Conservation (phyloP, 768 basidiomycete species). For the Kondoa subrosea region DNA sequence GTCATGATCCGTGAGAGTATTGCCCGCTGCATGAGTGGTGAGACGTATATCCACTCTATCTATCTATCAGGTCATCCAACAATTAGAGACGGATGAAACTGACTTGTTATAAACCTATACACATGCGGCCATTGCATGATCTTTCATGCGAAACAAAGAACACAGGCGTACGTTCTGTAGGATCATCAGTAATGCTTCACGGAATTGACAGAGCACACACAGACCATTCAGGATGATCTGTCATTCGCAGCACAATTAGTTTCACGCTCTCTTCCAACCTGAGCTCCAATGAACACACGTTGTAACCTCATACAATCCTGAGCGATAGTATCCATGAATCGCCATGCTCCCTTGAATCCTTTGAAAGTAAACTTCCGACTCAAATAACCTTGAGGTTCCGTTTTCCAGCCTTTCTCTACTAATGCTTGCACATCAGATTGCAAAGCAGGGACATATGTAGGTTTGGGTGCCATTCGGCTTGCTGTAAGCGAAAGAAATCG, state of each 20-base stretch:
- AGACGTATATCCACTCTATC: conserved; percentile 1
- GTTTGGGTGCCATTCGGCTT: conserved; percentile 1
- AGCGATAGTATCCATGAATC: neutral
- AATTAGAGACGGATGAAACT: neutral
- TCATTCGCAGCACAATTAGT: neutral
- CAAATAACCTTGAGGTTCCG: neutral
- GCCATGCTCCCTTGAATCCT: neutral
- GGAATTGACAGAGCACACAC: neutral
- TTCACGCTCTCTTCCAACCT: neutral
- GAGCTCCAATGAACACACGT: no score
- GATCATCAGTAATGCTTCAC: neutral
- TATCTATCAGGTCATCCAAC: neutral
- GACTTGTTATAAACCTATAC: conserved; percentile 7
- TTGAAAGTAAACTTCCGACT: neutral
- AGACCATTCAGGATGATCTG: neutral
- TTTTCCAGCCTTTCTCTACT: neutral
- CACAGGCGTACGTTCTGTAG: neutral
- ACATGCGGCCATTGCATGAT: neutral
- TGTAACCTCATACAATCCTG: neutral
- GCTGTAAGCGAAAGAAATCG: neutral
- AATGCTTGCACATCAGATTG: neutral
- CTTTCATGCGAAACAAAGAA: neutral
- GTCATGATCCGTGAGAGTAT: conserved; percentile 1
- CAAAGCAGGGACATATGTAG: neutral
- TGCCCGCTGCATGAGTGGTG: conserved; percentile 2